Conservation (phyloP, 1,284 basidiomycete species). For the Paramarasmius palmivorus region DNA sequence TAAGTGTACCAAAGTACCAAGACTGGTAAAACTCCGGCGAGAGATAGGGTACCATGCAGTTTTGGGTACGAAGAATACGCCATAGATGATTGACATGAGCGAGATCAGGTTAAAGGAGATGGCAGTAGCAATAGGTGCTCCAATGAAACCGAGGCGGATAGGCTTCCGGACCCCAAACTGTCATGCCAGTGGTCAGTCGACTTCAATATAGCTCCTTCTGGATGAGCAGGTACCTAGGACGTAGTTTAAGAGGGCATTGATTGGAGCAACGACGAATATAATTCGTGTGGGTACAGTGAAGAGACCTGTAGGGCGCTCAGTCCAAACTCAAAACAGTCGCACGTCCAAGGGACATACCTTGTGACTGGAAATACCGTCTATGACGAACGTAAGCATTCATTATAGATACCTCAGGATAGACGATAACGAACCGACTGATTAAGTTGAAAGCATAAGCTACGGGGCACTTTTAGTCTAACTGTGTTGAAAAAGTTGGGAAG, state of each 20-base stretch:
- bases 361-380: slow-evolving; percentile 88
- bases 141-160: slow-evolving; percentile 86
- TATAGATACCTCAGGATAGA: slow-evolving; percentile 13
- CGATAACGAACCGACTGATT: slow-evolving; percentile 56
- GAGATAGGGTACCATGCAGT: slow-evolving; percentile 87
- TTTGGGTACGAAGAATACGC: slow-evolving; percentile 69
- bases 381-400: slow-evolving; percentile 8
- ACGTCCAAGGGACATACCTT: slow-evolving; percentile 45
- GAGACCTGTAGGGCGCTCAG: slow-evolving; percentile 46
- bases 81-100: slow-evolving; percentile 70
- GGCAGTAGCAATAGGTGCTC: slow-evolving; percentile 89
- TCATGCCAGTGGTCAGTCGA: slow-evolving; percentile 3
- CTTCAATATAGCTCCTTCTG: neutral
- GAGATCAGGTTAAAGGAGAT: slow-evolving; percentile 88
- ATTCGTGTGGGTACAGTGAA: slow-evolving; percentile 89
- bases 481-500: neutral
- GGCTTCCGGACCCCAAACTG: slow-evolving; percentile 84
- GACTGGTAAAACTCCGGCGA: slow-evolving; percentile 62
- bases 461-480: neutral
- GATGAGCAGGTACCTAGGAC: slow-evolving; percentile 58
- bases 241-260: slow-evolving; percentile 86
- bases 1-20: slow-evolving; percentile 73
- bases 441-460: slow-evolving; percentile 79
- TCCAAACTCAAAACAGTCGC: slow-evolving; percentile 8
- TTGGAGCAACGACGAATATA: slow-evolving; percentile 81